These are phyloP conservation scores for Strobilomyces echinocephalus DNA, from an alignment of 768 basidiomycete species.

Conservation along the genomic window DNA sequence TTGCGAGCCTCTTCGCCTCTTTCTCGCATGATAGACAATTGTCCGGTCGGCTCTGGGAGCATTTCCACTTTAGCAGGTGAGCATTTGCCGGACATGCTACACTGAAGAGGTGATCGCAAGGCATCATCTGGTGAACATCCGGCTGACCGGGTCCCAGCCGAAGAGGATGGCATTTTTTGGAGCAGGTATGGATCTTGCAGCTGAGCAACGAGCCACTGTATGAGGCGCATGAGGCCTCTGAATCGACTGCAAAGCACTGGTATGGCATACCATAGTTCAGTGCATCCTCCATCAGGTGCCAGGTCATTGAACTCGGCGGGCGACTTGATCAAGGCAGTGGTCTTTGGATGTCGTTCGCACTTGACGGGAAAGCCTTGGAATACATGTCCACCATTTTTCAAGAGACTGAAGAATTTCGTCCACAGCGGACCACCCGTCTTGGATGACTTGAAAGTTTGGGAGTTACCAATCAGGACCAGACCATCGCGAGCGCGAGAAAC, in stretches of 20 bases:
- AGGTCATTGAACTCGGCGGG: conserved; percentile 47
- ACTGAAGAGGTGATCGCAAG: conserved; percentile 37
- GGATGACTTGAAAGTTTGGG: conserved; percentile 53
- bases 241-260: no score
- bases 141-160: conserved; percentile 42
- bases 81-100: conserved; percentile 38
- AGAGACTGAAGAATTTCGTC: conserved; percentile 42
- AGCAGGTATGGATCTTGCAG: conserved; percentile 42
- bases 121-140: conserved; percentile 29
- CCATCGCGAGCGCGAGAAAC: conserved; percentile 65
- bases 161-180: conserved; percentile 57
- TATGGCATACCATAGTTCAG: conserved; percentile 47
- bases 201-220: conserved; percentile 13
- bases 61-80: conserved; percentile 45
- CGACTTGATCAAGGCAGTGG: conserved; percentile 32
- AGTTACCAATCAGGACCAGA: conserved; percentile 64
- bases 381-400: conserved; percentile 41
- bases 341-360: conserved; percentile 53
- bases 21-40: conserved; percentile 46
- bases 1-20: conserved; percentile 37
- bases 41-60: conserved; percentile 36
- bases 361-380: conserved; percentile 58
- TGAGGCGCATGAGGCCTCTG: no score
- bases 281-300: conserved; percentile 64
- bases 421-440: conserved; percentile 52